Conservation (phyloP, 2,329 filamentous ascomycete genomes). For the Aspergillus proliferans region DNA sequence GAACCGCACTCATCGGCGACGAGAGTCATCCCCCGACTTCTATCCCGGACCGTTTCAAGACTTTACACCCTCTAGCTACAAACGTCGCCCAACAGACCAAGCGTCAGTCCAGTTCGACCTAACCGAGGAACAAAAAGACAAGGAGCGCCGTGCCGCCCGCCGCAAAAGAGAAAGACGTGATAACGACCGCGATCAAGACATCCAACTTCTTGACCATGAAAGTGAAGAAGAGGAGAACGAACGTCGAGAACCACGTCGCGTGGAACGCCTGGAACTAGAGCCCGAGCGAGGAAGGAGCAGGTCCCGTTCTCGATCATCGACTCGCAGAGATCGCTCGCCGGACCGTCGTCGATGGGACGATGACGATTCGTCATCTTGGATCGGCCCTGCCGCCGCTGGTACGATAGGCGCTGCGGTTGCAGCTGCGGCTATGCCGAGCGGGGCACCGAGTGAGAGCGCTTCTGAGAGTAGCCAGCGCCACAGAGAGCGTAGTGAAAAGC, state of each 20-base stretch:
- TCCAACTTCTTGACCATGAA: slow-evolving; percentile 25
- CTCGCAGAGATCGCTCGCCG: not conserved
- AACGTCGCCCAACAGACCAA: slow-evolving; percentile 31
- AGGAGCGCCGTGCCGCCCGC: slow-evolving; percentile 35
- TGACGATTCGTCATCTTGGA: slow-evolving; percentile 26
- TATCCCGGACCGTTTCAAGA: slow-evolving; percentile 17
- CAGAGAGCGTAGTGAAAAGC: slow-evolving; percentile 31
- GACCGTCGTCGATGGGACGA: not conserved
- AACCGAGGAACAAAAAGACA: slow-evolving; percentile 51
- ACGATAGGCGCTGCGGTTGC: slow-evolving; percentile 46
- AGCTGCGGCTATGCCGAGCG: slow-evolving; percentile 35
- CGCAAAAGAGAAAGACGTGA: slow-evolving; percentile 18
- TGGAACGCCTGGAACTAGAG: slow-evolving; percentile 3
- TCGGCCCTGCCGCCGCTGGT: slow-evolving; percentile 42
- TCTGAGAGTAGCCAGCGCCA: slow-evolving; percentile 28
- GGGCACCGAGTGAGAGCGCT: slow-evolving; percentile 20
- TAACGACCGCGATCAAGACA: slow-evolving; percentile 13
- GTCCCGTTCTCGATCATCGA: not conserved
- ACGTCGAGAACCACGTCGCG: slow-evolving; percentile 13
- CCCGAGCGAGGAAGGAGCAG: slow-evolving; percentile 15
- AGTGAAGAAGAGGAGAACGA: slow-evolving; percentile 11
- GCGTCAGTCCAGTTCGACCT: slow-evolving; percentile 53
- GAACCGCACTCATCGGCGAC: slow-evolving; percentile 27
- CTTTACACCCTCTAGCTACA: slow-evolving; percentile 16
- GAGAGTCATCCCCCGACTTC: slow-evolving; percentile 44